Evolutionary conservation across 768 basidiomycete genomes (phyloP), one percentile per base, ranked within the genome.

Genomic region (Pulveroboletus sp.): DNA sequence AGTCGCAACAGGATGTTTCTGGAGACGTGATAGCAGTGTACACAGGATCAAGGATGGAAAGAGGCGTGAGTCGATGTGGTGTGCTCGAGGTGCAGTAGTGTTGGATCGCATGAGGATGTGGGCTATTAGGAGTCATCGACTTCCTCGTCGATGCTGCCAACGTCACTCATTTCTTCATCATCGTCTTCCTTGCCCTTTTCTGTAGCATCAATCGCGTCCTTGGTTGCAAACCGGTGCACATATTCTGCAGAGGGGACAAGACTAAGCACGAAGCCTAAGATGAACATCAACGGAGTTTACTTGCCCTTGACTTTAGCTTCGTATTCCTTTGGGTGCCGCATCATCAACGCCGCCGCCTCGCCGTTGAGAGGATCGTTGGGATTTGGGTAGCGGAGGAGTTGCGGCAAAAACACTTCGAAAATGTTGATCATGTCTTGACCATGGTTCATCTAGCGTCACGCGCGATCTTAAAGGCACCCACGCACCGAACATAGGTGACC

Each of bases 401-500:
- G 96, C 5, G 96, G 96, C 38, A 99, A 77, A 74, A 99, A 99
- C 43, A 91, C 87, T 69, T 99, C 96, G 64, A 99, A 98, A 56
- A 99, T 98, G 67, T 99, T 99, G 76, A 97, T 91, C 88, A 98
- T 94, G 71, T 98, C 95, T 97, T 62, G 43, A 39, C 43, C 15
- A 41, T 37, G 21, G 12, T 33, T 56, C 43, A 55, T 50, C 48
- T 32, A 32, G 6, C 24, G 32, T 39, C 42, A 12, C 43, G 46
- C 35, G 10, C n/a, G 40, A 50, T n/a, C 4, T 32, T 24, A 5
- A 46, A 28, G 39, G 40, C 11, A 31, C 41, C 43, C 43, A 75
- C 86, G 66, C 66, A 94, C 93, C 93, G 66, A 96, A 99, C 96
- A 99, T 98, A 2, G 96, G 96, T 37, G 96, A 98, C 96, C 96